phyloP scores from a whole-genome alignment of 257 asterid species.

The Marsdenia floribunda region DNA sequence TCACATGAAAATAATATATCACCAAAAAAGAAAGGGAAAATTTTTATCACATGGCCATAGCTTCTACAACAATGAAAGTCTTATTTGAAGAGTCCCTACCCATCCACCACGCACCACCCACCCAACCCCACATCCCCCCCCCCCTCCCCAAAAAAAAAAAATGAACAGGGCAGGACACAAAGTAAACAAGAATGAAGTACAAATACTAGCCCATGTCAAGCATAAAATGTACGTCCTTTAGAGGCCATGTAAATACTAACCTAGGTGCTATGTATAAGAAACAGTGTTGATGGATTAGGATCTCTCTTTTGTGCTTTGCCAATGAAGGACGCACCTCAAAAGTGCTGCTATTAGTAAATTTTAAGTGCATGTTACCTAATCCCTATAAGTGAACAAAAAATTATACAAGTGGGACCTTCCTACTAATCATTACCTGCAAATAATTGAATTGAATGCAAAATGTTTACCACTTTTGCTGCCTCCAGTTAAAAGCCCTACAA shows the following conservation, averaged over 20 bases:
- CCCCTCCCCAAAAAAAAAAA: background rate
- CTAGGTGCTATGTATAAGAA: background rate
- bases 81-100: background rate
- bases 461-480: constrained; percentile 6
- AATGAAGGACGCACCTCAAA: constrained; percentile 50
- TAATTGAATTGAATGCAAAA: background rate
- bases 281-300: background rate
- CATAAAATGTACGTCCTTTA: background rate
- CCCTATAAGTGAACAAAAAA: background rate
- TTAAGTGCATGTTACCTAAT: background rate
- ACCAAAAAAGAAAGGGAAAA: too few relatives aligned
- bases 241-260: background rate
- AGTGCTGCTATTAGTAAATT: background rate
- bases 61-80: background rate
- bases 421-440: background rate
- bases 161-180: background rate
- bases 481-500: background rate
- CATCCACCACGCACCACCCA: background rate
- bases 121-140: background rate
- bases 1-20: background rate
- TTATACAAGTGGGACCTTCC: background rate
- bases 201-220: constrained; percentile 9
- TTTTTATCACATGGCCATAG: background rate
- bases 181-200: background rate
- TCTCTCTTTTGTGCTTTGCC: constrained; percentile 51